Base-by-base conservation (phyloP, 1,284 basidiomycete species). In the Sanghuangporus sanghuang region DNA sequence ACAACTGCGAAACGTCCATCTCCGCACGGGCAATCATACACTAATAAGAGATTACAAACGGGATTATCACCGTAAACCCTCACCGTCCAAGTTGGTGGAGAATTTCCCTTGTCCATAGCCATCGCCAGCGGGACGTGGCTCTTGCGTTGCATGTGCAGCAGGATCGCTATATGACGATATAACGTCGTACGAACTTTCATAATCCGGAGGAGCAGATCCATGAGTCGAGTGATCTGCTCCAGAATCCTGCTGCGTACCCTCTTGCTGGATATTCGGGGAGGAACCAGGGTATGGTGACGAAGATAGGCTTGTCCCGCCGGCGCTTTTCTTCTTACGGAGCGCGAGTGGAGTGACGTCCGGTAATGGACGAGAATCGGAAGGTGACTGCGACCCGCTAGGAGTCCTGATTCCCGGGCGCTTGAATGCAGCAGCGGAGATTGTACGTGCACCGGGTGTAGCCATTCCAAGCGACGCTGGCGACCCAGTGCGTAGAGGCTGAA, bases 351-450 rank as follows among this genome's bases (percentile, higher is more conserved):
- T 79, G 44, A 76, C 78, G 57, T 83, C 83, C 16, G 73, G 75
- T 14, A 67, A 23, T 9, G 64, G 65, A 46, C 59, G 46, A 1
- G 61, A 44, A 11, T 65, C 70, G 42, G 66, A 27, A 12, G 11
- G 14, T 42, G 44, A 14, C 38, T 42, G 21, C 2, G 21, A 21
- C 42, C 65, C 61, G 58, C 68, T 72, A 32, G 73, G 70, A 46
- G 73, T 73, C 55, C 80, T 78, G 6, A 73, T 74, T 52, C 77
- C 75, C 11, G 78, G 81, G n/a, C 87, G 77, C 70, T 82, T 82
- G 75, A 92, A 92, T 23, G 89, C 89, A 7, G 88, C 86, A 0
- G 89, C 89, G 1, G 87, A 84, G 62, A 92, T 90, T 49, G 83
- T 92, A 40, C 85, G 80, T 12, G 76, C 64, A 7, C 77, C 79